Evolutionary conservation across 106 monocot species (phyloP), one percentile per base, ranked within the genome.

Genomic region (Dioscorea alata): DNA sequence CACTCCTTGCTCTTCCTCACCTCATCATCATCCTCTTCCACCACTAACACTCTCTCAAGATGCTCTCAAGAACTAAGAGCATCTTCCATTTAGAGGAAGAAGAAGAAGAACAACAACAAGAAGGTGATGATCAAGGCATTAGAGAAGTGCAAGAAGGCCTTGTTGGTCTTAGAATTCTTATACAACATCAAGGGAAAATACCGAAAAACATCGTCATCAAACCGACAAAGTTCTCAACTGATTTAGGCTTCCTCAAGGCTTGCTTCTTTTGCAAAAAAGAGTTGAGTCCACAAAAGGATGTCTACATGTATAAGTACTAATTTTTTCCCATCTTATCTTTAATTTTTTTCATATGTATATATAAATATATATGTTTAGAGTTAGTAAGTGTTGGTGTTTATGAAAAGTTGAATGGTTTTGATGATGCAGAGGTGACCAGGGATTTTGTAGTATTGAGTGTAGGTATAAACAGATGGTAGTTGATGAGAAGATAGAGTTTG

Each of bases 371-470:
- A 49, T 49, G 4, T 10, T 14, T 22, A 23, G 23, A 19, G 6
- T 0, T 22, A 59, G 21, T 5, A 22, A 23, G 23, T 23, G 6
- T 19, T 23, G 0, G 28, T 28, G 28, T 28, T 28, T 28, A 28
- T 28, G 28, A 28, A 28, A 28, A 28, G 28, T 28, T 18, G 23
- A 22, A 22, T 23, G 22, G 19, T 22, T 21, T 20, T 5, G 22
- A 21, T 20, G 22, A 6, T 80, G 64, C 64, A 89, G 89, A 58
- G 89, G 89, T 52, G 85, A 89, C 61, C 74, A 74, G 58, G 89
- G 82, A 49, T 89, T 82, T 63, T 89, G 89, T 50, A 89, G 82
- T 25, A 71, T 68, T 17, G 82, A 82, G 35, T 89, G 89, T 28
- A 71, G 89, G 20, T 61, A 23, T 61, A 68, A 51, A 68, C 77